Evolutionary conservation across 2,329 filamentous ascomycete species (phyloP).

Genomic region (Calonectria multiphialidica): DNA sequence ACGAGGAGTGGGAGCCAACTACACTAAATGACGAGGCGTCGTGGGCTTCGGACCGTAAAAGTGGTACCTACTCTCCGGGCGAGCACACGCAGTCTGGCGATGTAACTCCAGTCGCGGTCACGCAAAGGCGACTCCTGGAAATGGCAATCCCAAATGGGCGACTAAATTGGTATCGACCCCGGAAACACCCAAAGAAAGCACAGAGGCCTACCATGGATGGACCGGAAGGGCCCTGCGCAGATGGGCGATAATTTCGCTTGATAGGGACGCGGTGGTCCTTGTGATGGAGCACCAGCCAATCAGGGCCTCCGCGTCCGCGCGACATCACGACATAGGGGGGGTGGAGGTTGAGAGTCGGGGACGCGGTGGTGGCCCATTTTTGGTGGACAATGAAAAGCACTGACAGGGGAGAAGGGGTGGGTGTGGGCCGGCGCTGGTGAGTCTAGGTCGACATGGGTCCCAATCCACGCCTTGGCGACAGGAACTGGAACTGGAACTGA

Average conservation of each 20-base stretch:
- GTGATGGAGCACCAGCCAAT: conserved; percentile 33
- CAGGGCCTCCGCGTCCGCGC: conserved; percentile 33
- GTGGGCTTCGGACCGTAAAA: conserved; percentile 24
- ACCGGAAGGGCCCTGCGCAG: conserved; percentile 33
- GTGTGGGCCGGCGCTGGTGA: neutral
- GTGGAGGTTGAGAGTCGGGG: neutral
- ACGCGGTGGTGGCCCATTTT: conserved; percentile 7
- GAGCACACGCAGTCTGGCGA: conserved; percentile 9
- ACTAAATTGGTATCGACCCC: conserved; percentile 19
- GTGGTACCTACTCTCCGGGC: conserved; percentile 17
- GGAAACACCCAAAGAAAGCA: conserved; percentile 20
- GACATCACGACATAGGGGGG: conserved; percentile 39
- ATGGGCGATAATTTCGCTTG: conserved; percentile 48
- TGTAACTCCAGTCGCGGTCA: conserved; percentile 10
- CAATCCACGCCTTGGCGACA: conserved; percentile 10
- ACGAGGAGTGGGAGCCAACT: conserved; percentile 34
- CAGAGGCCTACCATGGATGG: conserved; percentile 7
- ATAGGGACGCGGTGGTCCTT: conserved; percentile 33
- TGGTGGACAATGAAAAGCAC: conserved; percentile 15
- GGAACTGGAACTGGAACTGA: conserved; percentile 24
- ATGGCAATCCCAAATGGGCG: conserved; percentile 17
- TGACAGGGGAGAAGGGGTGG: conserved; percentile 4
- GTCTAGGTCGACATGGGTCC: conserved; percentile 5
- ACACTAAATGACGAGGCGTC: conserved; percentile 38
- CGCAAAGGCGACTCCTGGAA: neutral